phyloP scores from a whole-genome alignment of 805 yeast species.

The Candida ipomoeae region DNA sequence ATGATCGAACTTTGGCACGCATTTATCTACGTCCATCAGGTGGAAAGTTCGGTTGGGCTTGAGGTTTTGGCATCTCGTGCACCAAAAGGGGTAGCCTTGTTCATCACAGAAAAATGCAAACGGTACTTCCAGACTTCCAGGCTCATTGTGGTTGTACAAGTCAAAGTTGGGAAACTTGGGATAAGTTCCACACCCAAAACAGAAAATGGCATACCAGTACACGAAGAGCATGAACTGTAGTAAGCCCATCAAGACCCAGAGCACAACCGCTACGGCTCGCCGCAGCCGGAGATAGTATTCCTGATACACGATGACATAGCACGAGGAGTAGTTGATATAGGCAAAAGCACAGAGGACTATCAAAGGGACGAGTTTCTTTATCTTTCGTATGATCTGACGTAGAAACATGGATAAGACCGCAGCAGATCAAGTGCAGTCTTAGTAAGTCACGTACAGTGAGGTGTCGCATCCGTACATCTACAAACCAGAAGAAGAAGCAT shows the following conservation, averaged over 20 bases:
- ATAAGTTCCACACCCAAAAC: conserved; percentile 56
- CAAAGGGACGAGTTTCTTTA: conserved; percentile 6
- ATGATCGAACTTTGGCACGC: conserved; percentile 80
- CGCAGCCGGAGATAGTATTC: conserved; percentile 8
- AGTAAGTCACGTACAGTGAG: background rate
- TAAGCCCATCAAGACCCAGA: conserved; percentile 14
- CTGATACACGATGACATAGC: conserved; percentile 14
- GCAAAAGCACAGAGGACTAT: conserved; percentile 7
- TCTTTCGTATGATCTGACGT: background rate
- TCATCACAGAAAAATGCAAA: conserved; percentile 61
- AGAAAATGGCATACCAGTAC: conserved; percentile 45
- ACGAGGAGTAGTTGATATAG: conserved; percentile 12
- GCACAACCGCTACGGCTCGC: conserved; percentile 12
- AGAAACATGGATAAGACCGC: background rate
- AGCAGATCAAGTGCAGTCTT: background rate
- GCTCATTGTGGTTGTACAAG: conserved; percentile 18
- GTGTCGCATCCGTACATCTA: background rate
- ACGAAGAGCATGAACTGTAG: conserved; percentile 5
- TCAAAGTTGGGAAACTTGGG: conserved; percentile 36
- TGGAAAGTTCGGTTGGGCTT: conserved; percentile 72
- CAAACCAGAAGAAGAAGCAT: background rate
- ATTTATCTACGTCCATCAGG: conserved; percentile 48
- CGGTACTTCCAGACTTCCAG: conserved; percentile 43
- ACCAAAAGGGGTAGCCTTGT: conserved; percentile 75
- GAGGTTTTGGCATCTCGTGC: conserved; percentile 59